Base-by-base conservation (phyloP, 108 stramenopile genomes). In the Pseudonitzschia multiseries region DNA sequence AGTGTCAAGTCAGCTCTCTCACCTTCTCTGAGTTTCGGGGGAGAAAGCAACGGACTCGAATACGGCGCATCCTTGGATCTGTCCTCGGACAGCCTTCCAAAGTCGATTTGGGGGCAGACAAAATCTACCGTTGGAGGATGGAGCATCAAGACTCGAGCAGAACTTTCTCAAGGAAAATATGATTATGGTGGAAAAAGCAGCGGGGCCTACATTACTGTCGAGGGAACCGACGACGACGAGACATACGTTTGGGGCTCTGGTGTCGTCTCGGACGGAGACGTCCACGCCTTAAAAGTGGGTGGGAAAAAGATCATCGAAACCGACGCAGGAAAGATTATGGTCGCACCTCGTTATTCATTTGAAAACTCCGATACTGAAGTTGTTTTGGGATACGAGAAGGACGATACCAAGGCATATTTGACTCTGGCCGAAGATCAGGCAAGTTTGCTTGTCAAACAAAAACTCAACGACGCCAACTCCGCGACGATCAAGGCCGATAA, bases 161-260 rank as follows among this genome's bases (percentile, higher is more conserved):
- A 62, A 62, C 3, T 40, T 21, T 33, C 61, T 15, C 10, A 62
- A 17, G 61, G 61, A 31, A 40, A 40, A 33, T 62, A 62, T 33
- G 61, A 62, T 33, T 62, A 18, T 62, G 33, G 14, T n/a, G 61
- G 61, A 33, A 28, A 62, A 13, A 29, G 18, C n/a, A 40, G 15
- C 36, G 61, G 61, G 5, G 33, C 61, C 33, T 62, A 62, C 61
- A 29, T 62, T 8, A 40, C 61, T 13, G n/a, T 62, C n/a, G 33
- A 62, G 33, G 61, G 28, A 31, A 33, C 12, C 32, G 36, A 62
- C 61, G 33, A 13, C 36, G 61, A 62, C 36, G 33, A 62, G 5
- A 62, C 61, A 13, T 62, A 29, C 32, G 9, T 62, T 31, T 62
- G 61, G 61, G 29, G n/a, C n/a, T 33, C 61, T 29, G 61, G 28